Evolutionary conservation across 352 stramenopile species (phyloP).

Genomic region (Globisporangium apiculatum): DNA sequence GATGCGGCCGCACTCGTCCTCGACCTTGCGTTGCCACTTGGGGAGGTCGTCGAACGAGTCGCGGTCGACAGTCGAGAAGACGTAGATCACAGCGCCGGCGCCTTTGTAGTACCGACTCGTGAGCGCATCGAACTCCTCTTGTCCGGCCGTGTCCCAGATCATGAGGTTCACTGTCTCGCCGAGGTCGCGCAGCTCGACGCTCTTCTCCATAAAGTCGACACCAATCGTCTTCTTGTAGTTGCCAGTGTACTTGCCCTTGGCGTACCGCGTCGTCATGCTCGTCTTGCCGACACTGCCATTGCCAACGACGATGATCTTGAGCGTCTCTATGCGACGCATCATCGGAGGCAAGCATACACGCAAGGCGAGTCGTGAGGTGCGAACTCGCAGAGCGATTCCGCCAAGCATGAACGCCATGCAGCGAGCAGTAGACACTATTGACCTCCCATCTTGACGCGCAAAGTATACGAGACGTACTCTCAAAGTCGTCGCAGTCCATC

Average conservation of each 20-base stretch:
- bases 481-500: constrained; percentile 63
- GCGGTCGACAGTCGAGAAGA: constrained; percentile 70
- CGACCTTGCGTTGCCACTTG: constrained; percentile 66
- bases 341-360: too few relatives aligned
- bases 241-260: constrained; percentile 67
- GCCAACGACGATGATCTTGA: constrained; percentile 79
- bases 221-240: constrained; percentile 86
- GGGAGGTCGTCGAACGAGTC: constrained; percentile 63
- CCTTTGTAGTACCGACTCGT: constrained; percentile 77
- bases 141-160: constrained; percentile 79
- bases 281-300: constrained; percentile 85
- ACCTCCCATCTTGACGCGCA: neutral
- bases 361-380: too few relatives aligned
- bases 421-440: too few relatives aligned
- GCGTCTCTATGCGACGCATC: constrained; percentile 31
- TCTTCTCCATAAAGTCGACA: constrained; percentile 82
- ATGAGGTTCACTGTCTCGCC: constrained; percentile 63
- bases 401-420: too few relatives aligned
- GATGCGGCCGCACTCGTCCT: constrained; percentile 58
- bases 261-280: constrained; percentile 72
- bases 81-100: constrained; percentile 61
- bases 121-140: constrained; percentile 78
- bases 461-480: constrained; percentile 28
- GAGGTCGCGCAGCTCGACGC: constrained; percentile 51
- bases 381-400: too few relatives aligned